A percentile compares a stretch with the other conserved stretches of the same genome.
These are phyloP conservation scores for Mrakiaceae sp. DNA, from an alignment of 1,284 basidiomycete genomes.

Conservation along the genomic window DNA sequence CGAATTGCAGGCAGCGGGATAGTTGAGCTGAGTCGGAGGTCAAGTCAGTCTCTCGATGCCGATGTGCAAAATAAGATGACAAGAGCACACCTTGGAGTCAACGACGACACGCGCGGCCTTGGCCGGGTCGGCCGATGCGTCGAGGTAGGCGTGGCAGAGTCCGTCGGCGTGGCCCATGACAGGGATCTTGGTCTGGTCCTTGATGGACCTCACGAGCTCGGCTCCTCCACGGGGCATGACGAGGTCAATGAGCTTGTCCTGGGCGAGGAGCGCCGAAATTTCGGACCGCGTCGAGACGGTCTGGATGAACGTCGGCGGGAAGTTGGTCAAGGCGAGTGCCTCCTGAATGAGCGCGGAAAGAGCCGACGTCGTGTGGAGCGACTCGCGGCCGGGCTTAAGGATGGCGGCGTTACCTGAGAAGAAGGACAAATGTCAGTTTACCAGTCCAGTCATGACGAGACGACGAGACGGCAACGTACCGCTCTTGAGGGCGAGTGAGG, in stretches of 20 bases:
- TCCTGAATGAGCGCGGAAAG: constrained; percentile 67
- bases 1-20: constrained; percentile 93
- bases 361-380: constrained; percentile 59
- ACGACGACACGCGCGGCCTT: constrained; percentile 73
- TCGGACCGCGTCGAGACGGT: constrained; percentile 86
- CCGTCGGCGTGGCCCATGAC: constrained; percentile 99
- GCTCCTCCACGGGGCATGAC: constrained; percentile 96
- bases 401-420: constrained; percentile 78
- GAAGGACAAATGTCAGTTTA: background rate
- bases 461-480: constrained; percentile 42
- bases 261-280: constrained; percentile 69
- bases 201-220: constrained; percentile 75
- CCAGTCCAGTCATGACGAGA: background rate
- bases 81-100: constrained; percentile 71
- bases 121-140: constrained; percentile 61
- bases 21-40: constrained; percentile 54
- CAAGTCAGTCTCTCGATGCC: background rate
- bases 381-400: constrained; percentile 93
- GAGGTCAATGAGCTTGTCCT: constrained; percentile 89
- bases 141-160: constrained; percentile 78
- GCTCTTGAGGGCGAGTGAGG: constrained; percentile 89
- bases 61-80: background rate
- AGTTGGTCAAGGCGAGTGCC: constrained; percentile 58
- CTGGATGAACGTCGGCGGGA: constrained; percentile 78
- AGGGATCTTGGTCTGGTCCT: constrained; percentile 80